These are phyloP conservation scores for Limnanthes douglasii DNA, from an alignment of 345 rosid genomes.

Conservation along the genomic window DNA sequence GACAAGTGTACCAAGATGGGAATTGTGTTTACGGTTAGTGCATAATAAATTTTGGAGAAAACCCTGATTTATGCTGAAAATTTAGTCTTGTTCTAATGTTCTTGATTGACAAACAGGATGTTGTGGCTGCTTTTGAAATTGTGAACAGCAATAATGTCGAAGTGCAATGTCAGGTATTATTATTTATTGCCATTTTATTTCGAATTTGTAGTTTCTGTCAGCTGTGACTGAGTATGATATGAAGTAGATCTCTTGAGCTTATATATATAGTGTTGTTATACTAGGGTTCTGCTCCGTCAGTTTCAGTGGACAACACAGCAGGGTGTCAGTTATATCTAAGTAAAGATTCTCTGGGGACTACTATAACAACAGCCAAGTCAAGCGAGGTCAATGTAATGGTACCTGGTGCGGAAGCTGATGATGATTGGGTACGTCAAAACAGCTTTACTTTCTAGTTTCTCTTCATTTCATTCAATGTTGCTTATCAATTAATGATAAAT, in stretches of 20 bases:
- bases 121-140: conserved; percentile 97
- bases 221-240: neutral
- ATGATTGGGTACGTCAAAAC: conserved; percentile 87
- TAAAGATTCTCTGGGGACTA: conserved; percentile 55
- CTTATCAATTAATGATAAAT: neutral
- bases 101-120: conserved; percentile 41
- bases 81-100: conserved; percentile 5
- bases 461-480: neutral
- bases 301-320: conserved; percentile 82
- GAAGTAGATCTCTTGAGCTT: neutral
- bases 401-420: conserved; percentile 49
- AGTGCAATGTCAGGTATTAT: conserved; percentile 93
- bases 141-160: conserved; percentile 89
- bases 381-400: conserved; percentile 87
- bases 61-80: neutral
- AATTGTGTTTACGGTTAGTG: conserved; percentile 70
- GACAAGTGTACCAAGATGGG: conserved; percentile 96
- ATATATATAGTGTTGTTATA: conserved; percentile 10
- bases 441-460: conserved; percentile 3
- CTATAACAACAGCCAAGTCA: conserved; percentile 90
- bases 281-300: conserved; percentile 91
- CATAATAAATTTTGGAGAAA: conserved; percentile 2
- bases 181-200: conserved; percentile 2
- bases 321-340: conserved; percentile 83
- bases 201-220: neutral